A percentile compares a stretch with the other conserved stretches of the same genome.
These are phyloP conservation scores for Mentha longifolia DNA, from an alignment of 257 asterid species.

Conservation along the genomic window DNA sequence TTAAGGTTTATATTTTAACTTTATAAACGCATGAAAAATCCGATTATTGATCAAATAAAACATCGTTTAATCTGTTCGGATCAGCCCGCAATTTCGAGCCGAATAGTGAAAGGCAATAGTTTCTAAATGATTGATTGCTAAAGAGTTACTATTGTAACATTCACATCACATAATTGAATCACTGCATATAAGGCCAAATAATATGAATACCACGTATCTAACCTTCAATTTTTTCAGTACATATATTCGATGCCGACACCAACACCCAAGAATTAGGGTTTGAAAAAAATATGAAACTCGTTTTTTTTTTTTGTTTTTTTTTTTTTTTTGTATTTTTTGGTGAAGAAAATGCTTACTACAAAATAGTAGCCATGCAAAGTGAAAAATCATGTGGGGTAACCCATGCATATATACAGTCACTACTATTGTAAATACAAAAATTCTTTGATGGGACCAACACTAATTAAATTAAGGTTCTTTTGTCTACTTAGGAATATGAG, in stretches of 20 bases:
- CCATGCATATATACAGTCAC: neutral
- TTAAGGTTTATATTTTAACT: no score
- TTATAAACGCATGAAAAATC: no score
- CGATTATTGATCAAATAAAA: no score
- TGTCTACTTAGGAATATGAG: no score
- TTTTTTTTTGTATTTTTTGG: neutral
- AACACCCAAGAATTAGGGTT: neutral
- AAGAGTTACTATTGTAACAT: neutral
- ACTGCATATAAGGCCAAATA: neutral
- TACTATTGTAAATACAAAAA: neutral
- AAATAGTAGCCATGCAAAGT: slow-evolving; percentile 7
- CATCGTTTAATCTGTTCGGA: no score
- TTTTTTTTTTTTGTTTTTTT: neutral
- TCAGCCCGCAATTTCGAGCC: no score
- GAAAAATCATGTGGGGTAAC: neutral
- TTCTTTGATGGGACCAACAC: neutral
- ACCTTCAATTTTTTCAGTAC: neutral
- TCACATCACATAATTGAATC: neutral
- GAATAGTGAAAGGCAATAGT: neutral
- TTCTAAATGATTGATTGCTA: neutral
- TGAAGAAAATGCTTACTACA: neutral
- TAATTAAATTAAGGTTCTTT: no score
- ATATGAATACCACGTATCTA: neutral
- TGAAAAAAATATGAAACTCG: neutral
- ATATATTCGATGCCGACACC: neutral